A percentile compares a stretch with the other conserved stretches of the same genome.
These are phyloP conservation scores for Fraxinus greggii DNA, from an alignment of 305 asterid genomes.

Conservation along the genomic window DNA sequence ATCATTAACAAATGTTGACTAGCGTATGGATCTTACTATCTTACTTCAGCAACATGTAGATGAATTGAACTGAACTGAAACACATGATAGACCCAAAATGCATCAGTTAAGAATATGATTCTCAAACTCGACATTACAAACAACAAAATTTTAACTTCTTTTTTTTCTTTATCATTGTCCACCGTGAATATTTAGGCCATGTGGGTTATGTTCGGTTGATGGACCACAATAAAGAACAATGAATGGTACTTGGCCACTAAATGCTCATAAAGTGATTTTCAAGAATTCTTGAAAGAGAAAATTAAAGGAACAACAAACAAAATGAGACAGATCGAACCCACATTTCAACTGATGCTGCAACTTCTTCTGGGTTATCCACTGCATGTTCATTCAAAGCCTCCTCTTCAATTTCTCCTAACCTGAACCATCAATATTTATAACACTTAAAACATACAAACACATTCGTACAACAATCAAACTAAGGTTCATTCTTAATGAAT, in stretches of 20 bases:
- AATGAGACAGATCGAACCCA: constrained; percentile 26
- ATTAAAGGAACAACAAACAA: constrained; percentile 1
- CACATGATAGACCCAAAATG: neutral
- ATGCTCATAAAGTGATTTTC: neutral
- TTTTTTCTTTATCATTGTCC: neutral
- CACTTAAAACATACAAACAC: neutral
- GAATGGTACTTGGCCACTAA: neutral
- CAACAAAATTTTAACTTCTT: neutral
- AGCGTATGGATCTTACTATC: neutral
- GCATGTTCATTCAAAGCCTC: constrained; percentile 43
- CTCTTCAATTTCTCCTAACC: constrained; percentile 39
- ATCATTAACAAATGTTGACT: neutral
- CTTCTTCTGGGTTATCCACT: constrained; percentile 47
- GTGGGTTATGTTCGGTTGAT: neutral
- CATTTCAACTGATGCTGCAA: constrained; percentile 50
- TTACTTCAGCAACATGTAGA: neutral
- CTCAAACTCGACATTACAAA: neutral
- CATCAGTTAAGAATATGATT: neutral
- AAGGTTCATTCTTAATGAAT: neutral
- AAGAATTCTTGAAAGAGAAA: neutral
- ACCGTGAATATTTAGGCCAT: neutral
- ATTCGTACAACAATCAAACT: neutral
- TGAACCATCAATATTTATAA: constrained; percentile 19
- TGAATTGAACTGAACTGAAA: neutral
- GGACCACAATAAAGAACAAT: constrained; percentile 8